Evolutionary conservation across 2,329 filamentous ascomycete genomes (phyloP).

Genomic region (Sporothrix humicola): DNA sequence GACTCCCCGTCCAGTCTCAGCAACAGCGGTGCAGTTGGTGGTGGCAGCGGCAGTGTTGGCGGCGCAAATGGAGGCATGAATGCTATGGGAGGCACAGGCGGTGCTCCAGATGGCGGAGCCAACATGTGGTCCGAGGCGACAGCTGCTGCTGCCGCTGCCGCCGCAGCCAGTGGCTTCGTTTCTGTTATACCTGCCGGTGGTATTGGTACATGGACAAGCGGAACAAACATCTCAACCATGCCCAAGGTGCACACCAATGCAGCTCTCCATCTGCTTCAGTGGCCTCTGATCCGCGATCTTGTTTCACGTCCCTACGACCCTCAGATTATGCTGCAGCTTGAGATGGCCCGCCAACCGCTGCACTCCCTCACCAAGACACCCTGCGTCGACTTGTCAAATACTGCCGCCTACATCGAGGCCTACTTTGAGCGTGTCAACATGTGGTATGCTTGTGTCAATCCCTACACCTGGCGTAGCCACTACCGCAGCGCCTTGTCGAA

Average conservation of each 20-base stretch:
- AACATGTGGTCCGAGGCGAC: constrained; percentile 55
- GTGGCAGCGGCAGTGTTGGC: constrained; percentile 51
- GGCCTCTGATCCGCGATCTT: constrained; percentile 79
- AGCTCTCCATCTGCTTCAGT: constrained; percentile 77
- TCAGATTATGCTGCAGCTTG: constrained; percentile 79
- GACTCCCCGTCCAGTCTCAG: constrained; percentile 66
- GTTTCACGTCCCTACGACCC: constrained; percentile 79
- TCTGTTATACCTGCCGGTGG: constrained; percentile 67
- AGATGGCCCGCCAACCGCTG: constrained; percentile 79
- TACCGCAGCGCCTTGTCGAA: constrained; percentile 77
- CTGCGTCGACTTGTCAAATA: constrained; percentile 75
- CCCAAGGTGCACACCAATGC: constrained; percentile 84
- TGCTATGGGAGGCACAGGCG: background rate
- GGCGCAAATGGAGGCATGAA: constrained; percentile 8
- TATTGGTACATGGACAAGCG: constrained; percentile 71
- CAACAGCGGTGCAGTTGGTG: constrained; percentile 63
- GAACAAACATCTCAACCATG: constrained; percentile 80
- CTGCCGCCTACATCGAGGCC: constrained; percentile 74
- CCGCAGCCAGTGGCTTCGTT: constrained; percentile 54
- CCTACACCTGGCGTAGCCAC: constrained; percentile 77
- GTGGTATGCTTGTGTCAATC: constrained; percentile 86
- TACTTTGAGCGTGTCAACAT: constrained; percentile 83
- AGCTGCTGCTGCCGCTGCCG: constrained; percentile 38
- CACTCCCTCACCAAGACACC: constrained; percentile 68
- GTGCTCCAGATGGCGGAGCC: constrained; percentile 8